phyloP scores from a whole-genome alignment of 805 yeast genomes.

The Cephaloascus fragrans region DNA sequence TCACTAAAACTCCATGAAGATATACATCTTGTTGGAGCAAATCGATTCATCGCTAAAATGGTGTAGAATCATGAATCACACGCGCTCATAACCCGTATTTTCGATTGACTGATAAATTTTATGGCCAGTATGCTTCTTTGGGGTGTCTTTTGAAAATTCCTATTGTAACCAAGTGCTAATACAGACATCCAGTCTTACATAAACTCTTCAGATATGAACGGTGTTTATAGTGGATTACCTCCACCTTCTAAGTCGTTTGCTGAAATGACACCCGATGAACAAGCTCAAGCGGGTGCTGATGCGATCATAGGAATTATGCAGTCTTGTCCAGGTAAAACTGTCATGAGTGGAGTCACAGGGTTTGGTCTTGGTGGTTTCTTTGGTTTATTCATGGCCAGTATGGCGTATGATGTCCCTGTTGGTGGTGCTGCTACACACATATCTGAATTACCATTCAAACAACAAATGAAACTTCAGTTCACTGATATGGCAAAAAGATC shows the following conservation, averaged over 20 bases:
- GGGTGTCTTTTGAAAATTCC: too few species aligned
- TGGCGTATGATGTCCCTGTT: slow-evolving; percentile 77
- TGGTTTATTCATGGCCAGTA: slow-evolving; percentile 88
- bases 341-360: slow-evolving; percentile 88
- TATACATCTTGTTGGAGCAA: too few species aligned
- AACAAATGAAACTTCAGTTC: slow-evolving; percentile 87
- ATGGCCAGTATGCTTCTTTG: too few species aligned
- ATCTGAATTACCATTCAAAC: slow-evolving; percentile 79
- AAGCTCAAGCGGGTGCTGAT: slow-evolving; percentile 82
- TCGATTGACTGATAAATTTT: too few species aligned
- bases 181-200: too few species aligned
- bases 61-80: too few species aligned
- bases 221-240: neutral
- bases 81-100: too few species aligned
- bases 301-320: slow-evolving; percentile 78
- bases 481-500: slow-evolving; percentile 87
- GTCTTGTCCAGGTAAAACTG: slow-evolving; percentile 92
- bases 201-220: neutral
- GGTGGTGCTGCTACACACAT: slow-evolving; percentile 48
- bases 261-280: slow-evolving; percentile 85
- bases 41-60: too few species aligned
- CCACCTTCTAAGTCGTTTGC: slow-evolving; percentile 34
- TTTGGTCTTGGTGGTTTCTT: slow-evolving; percentile 92
- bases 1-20: too few species aligned
- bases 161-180: too few species aligned